Conservation (phyloP, 176 grass and related monocot genomes). For the maize (Zea mays) region Zm-B73-REFERENCE-NAM-5.0 NC_050097.1:195642001-195642500, state of each 20-base stretch:
- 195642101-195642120: conserved; percentile 10
- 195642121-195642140: conserved; percentile 40
- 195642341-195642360: conserved; percentile 53
- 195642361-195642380: conserved; percentile 14
- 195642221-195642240: conserved; percentile 61
- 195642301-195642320: conserved; percentile 44
- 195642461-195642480: conserved; percentile 27
- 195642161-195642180: conserved; percentile 18
- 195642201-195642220: conserved; percentile 44
- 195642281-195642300: conserved; percentile 55
- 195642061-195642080: conserved; percentile 5
- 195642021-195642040: conserved; percentile 65
- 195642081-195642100: conserved; percentile 16
- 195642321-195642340: conserved; percentile 61
- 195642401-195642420: conserved; percentile 26
- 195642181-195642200: conserved; percentile 38
- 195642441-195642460: conserved; percentile 21
- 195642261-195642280: conserved; percentile 58
- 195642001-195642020: conserved; percentile 2
- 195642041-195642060: conserved; percentile 60
- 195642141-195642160: conserved; percentile 35
- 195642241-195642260: conserved; percentile 70
- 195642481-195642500: conserved; percentile 32
- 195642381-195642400: neutral
- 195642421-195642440: conserved; percentile 21